Evolutionary conservation across 352 stramenopile genomes (phyloP), one percentile per base, ranked within the genome.

Genomic region (Pythium aristosporum): DNA sequence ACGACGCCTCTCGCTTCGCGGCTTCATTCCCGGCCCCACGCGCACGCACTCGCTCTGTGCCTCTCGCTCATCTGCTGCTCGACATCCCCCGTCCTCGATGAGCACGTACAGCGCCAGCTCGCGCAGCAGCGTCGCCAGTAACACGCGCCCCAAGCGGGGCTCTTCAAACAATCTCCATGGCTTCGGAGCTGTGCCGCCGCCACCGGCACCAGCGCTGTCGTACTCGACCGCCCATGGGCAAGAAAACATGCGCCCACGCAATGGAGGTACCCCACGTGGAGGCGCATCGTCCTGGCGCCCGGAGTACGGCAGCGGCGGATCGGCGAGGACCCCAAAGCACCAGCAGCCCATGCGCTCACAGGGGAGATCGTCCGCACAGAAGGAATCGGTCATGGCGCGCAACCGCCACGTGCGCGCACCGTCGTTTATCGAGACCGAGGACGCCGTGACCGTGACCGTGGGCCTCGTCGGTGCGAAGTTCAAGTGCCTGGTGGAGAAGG

Each of bases 391-490:
- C 32, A 74, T 74, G 63, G 59, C 65, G 32, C 66, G 67, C n/a
- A 79, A 71, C 39, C 69, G 69, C 32, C 49, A 69, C 10, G 47
- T 68, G 41, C 71, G 53, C 63, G 51, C 68, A 25, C 64, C 61
- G 0, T 23, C 50, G 25, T 34, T 65, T 1, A 13, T 61, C 28
- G 42, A 60, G 13, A 47, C 46, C 8, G 48, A 72, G 49, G 60
- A 78, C 32, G 61, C 72, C 25, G 71, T 94, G 61, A 69, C 74
- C n/a, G 69, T 94, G 16, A 57, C 30, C 13, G 67, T 78, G 34
- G 62, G 72, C 34, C 53, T 90, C 23, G 76, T 88, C 12, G 85
- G 83, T 41, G 69, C 75, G 25, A 70, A 77, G 50, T 80, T 94
- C 46, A 72, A 61, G 41, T 89, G 79, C 50, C 67, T 77, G 28